Percentiles rank a stretch among this genome's conserved stretches.
Evolutionary conservation across 2,329 filamentous ascomycete genomes (phyloP).

Genomic region (Furcasterigmium furcatum): DNA sequence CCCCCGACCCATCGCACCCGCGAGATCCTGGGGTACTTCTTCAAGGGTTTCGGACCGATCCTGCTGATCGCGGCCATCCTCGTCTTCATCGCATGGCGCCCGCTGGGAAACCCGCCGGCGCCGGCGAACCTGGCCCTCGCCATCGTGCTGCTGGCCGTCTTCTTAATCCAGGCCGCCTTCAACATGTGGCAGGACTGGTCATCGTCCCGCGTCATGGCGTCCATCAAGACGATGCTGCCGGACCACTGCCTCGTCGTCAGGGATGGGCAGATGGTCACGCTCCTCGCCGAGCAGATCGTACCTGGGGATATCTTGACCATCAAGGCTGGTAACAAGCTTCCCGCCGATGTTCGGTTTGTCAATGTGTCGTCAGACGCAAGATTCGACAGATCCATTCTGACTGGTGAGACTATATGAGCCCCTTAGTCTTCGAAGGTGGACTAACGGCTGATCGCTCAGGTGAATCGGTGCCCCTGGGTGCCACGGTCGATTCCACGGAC

Average conservation of each 20-base stretch:
- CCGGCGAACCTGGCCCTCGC: slow-evolving; percentile 69
- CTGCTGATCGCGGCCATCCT: slow-evolving; percentile 66
- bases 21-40: slow-evolving; percentile 66
- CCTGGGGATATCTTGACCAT: slow-evolving; percentile 68
- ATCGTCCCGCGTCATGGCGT: slow-evolving; percentile 72
- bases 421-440: too few species aligned
- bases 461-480: slow-evolving; percentile 63
- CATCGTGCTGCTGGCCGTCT: slow-evolving; percentile 70
- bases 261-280: slow-evolving; percentile 46
- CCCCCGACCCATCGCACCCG: slow-evolving; percentile 58
- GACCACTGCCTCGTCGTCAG: slow-evolving; percentile 66
- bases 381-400: slow-evolving; percentile 72
- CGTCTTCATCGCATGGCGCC: slow-evolving; percentile 75
- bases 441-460: slow-evolving; percentile 31
- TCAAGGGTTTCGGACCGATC: slow-evolving; percentile 73
- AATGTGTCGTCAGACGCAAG: slow-evolving; percentile 66
- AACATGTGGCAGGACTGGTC: slow-evolving; percentile 74
- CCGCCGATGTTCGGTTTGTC: slow-evolving; percentile 69
- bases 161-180: slow-evolving; percentile 66
- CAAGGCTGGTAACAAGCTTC: slow-evolving; percentile 70
- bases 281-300: slow-evolving; percentile 59
- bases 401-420: slow-evolving; percentile 37
- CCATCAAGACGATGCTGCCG: slow-evolving; percentile 77
- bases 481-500: slow-evolving; percentile 63
- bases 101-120: slow-evolving; percentile 67